A percentile compares a stretch with the other conserved stretches of the same genome.
Evolutionary conservation across 495 filamentous ascomycete genomes (phyloP).

Genomic region (Monascus purpureus): DNA sequence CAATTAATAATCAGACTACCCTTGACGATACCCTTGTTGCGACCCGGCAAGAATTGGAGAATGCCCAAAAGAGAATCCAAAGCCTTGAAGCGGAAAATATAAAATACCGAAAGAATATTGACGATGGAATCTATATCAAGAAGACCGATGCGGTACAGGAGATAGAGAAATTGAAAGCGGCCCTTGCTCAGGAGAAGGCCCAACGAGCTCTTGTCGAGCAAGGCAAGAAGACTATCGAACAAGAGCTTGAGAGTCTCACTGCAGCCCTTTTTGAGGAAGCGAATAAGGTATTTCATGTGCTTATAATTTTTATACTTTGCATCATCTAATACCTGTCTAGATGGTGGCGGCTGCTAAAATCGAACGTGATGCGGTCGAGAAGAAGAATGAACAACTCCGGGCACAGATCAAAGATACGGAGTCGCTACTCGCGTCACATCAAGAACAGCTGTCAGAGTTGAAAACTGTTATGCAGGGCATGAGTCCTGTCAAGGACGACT

Average conservation of each 20-base stretch:
- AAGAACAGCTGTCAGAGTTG: constrained; percentile 83
- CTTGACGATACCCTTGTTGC: constrained; percentile 78
- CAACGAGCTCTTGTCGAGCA: constrained; percentile 48
- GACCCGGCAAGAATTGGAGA: constrained; percentile 70
- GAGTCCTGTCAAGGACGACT: constrained; percentile 56
- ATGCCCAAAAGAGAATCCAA: constrained; percentile 51
- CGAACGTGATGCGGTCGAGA: constrained; percentile 60
- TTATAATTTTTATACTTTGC: constrained; percentile 1
- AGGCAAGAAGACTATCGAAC: constrained; percentile 59
- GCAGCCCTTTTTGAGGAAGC: constrained; percentile 90
- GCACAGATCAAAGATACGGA: constrained; percentile 74
- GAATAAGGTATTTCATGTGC: constrained; percentile 47
- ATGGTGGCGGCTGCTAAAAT: constrained; percentile 77
- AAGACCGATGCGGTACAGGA: constrained; percentile 54
- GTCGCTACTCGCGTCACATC: constrained; percentile 70
- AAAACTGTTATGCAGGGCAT: constrained; percentile 86
- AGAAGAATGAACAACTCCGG: constrained; percentile 67
- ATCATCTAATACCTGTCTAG: constrained; percentile 28
- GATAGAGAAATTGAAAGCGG: constrained; percentile 52
- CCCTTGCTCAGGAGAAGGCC: constrained; percentile 47
- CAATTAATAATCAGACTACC: constrained; percentile 92
- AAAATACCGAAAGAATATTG: constrained; percentile 57
- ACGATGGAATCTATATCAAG: constrained; percentile 54
- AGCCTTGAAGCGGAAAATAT: constrained; percentile 54
- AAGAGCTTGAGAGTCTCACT: constrained; percentile 79